Conservation (phyloP, 176 grass and related monocot species). For the Pharus latifolius region DNA sequence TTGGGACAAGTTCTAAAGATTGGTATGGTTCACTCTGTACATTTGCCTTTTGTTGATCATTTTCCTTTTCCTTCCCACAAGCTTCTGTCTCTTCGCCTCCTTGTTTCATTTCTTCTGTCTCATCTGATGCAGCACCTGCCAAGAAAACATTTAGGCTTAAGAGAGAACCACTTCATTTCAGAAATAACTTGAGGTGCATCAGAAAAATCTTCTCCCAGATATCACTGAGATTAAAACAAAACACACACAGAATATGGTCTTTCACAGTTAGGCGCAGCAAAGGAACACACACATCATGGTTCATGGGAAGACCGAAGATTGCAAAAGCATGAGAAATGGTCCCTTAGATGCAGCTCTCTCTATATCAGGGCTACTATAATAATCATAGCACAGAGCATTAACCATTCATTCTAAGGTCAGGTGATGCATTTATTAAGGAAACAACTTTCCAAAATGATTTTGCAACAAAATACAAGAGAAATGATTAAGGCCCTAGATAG, state of each 20-base stretch:
- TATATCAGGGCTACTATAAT: not conserved
- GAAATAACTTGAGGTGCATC: not conserved
- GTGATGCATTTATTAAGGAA: not conserved
- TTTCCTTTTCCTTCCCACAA: constrained; percentile 51
- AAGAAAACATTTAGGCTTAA: constrained; percentile 21
- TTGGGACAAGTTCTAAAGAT: constrained; percentile 47
- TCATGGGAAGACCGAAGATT: not conserved
- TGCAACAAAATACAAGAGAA: not conserved
- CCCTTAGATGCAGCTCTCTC: not conserved
- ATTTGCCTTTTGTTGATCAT: constrained; percentile 48
- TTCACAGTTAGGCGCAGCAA: no score
- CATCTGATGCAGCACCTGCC: constrained; percentile 19
- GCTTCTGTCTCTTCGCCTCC: constrained; percentile 38
- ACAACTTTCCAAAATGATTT: not conserved
- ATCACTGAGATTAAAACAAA: not conserved
- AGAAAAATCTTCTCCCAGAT: not conserved
- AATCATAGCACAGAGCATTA: not conserved
- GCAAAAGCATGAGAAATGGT: not conserved
- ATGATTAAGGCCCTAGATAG: not conserved
- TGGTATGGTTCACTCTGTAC: constrained; percentile 37
- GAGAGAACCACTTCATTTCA: not conserved
- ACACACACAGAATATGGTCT: not conserved
- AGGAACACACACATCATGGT: no score
- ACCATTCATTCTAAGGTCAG: not conserved
- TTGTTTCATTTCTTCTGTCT: constrained; percentile 52